A percentile compares a stretch with the other conserved stretches of the same genome.
Evolutionary conservation across 2,329 filamentous ascomycete genomes (phyloP).

Genomic region (Gnomoniopsis sp.): DNA sequence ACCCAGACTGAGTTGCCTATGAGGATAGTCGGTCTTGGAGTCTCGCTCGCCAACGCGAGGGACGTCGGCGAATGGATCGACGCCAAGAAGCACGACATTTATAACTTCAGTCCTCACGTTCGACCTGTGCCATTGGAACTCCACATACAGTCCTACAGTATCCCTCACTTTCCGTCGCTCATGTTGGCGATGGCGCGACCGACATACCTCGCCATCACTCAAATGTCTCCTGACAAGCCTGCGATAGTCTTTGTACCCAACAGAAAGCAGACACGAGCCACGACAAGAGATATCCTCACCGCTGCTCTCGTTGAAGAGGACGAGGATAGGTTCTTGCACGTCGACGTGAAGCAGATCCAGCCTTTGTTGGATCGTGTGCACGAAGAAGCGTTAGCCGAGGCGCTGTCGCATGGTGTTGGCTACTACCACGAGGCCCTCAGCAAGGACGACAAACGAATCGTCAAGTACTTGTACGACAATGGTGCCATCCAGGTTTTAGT

Average conservation of each 20-base stretch:
- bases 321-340: conserved; percentile 89
- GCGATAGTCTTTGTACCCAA: conserved; percentile 89
- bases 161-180: conserved; percentile 93
- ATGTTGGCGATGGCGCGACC: conserved; percentile 99
- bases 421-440: conserved; percentile 96
- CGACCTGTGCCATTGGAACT: conserved; percentile 87
- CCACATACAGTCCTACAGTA: conserved; percentile 91
- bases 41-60: conserved; percentile 86
- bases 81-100: conserved; percentile 95
- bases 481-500: conserved; percentile 85
- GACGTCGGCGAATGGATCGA: conserved; percentile 98
- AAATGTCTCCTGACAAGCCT: conserved; percentile 84
- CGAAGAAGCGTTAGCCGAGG: conserved; percentile 83
- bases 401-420: conserved; percentile 87
- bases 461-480: conserved; percentile 84
- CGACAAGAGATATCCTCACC: conserved; percentile 82
- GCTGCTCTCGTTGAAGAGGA: conserved; percentile 85
- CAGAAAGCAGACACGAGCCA: conserved; percentile 86
- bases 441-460: conserved; percentile 85
- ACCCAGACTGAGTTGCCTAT: conserved; percentile 81
- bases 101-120: conserved; percentile 94
- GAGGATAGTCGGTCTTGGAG: conserved; percentile 84
- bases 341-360: conserved; percentile 74
- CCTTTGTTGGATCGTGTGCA: conserved; percentile 80
- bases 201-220: conserved; percentile 81